Evolutionary conservation across 169 alveolate genomes (phyloP), one percentile per base, ranked within the genome.

Genomic region (Amoebophrya sp.): DNA sequence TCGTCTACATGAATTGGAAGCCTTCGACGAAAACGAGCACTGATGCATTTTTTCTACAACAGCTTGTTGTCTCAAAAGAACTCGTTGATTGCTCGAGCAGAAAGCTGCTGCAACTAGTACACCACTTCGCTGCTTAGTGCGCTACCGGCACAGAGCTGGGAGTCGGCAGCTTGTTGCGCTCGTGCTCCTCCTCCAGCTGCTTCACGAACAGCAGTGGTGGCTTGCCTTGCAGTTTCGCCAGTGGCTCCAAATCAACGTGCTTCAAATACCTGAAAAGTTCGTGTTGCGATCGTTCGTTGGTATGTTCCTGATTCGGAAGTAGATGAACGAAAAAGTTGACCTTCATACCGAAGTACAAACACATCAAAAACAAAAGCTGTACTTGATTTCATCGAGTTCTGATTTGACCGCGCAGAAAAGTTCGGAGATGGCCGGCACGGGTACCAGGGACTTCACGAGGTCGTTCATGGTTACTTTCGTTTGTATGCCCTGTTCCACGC

Each of bases 171-270:
- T 66, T 66, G 83, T 66, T 66, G 83, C 83, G 83, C 35, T 66
- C 83, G 83, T 66, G 83, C 35, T 66, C 83, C 83, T 66, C 83
- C 83, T 66, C 83, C 7, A 66, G 12, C 32, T 66, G 83, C 35
- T 66, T 66, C 32, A 66, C 83, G 35, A 66, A 66, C 38, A 66
- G 83, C 12, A 66, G 35, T 66, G 83, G 83, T 25, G 83, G 83
- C 83, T 66, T 66, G 29, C 83, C 83, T 25, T 66, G 83, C 83
- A 66, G 35, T 25, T 66, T 66, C 83, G 83, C 83, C 35, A 66
- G 32, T 12, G 83, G 83, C 35, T 66, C 83, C 83, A 66, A 66
- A 66, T 66, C 83, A 2, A 66, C 83, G 35, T 66, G 83, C 83
- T 66, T 66, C 83, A 66, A 25, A 66, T 66, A 66, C 83, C 83